Conservation (phyloP, 148 eudicot genomes). For the Arbutus unedo region DNA sequence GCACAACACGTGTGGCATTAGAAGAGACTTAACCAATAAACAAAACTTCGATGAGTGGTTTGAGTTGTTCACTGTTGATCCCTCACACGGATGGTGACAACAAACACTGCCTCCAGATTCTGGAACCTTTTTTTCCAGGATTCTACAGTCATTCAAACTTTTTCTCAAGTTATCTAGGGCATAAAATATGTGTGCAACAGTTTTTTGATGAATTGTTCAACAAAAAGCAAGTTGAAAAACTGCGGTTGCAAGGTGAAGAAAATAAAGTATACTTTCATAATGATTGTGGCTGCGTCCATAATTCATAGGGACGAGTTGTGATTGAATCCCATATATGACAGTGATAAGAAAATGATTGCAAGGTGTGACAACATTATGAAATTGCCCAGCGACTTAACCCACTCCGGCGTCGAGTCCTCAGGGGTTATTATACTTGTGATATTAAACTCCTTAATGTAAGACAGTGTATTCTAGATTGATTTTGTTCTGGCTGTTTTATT, state of each 20-base stretch:
- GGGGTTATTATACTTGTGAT: neutral
- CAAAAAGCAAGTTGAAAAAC: neutral
- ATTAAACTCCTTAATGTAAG: neutral
- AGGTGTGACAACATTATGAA: neutral
- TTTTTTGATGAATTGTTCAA: neutral
- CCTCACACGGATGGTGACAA: neutral
- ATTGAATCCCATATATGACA: neutral
- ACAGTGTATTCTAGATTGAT: neutral
- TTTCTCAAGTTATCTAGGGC: neutral
- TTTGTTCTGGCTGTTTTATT: neutral
- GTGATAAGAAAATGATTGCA: neutral
- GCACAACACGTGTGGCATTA: neutral
- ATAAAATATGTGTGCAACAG: neutral
- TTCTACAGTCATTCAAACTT: neutral
- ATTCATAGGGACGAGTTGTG: neutral
- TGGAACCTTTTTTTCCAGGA: neutral
- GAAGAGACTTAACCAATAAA: neutral
- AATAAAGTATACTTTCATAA: neutral
- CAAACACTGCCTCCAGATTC: neutral
- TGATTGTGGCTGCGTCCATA: neutral
- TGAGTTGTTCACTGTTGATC: neutral
- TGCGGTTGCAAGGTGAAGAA: neutral
- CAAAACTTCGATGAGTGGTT: neutral
- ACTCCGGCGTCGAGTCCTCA: neutral
- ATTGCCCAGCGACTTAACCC: neutral